Base-by-base conservation (phyloP, 768 basidiomycete genomes). In the Collybia mongolica region DNA sequence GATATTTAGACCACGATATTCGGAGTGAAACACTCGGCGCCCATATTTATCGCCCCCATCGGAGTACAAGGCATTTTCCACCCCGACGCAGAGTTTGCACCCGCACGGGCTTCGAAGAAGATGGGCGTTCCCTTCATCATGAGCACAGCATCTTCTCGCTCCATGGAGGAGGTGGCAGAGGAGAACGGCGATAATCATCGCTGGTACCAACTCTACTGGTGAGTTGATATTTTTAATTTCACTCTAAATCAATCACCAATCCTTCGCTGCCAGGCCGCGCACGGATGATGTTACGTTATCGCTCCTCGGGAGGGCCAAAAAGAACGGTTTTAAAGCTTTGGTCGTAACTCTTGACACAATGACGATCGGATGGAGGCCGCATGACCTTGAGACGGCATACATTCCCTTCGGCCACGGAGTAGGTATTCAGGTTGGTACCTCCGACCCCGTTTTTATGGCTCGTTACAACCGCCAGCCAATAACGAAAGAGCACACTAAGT, bases 131-230 rank as follows among this genome's bases (percentile, higher is more conserved):
- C 89, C 0, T 85, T 78, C 59, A 83, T 87, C 55, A 76, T 94
- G 66, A 90, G 88, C 57, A 86, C 89, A 0, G 89, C 90, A 3
- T 77, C 86, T 1, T 72, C 77, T 23, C 80, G 86, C 20, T 79
- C 83, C 8, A 86, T 93, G 51, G 90, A 93, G 62, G 81, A 82
- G 39, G 84, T 93, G 5, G 92, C 83, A 2, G 61, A 74, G 37
- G 91, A 81, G 22, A 90, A 84, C 55, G 87, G 83, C 5, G 69
- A 79, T 44, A 81, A 84, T 0, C 73, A 79, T 26, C 73, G 90
- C 28, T 92, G 89, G 88, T 92, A 80, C 63, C 90, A 93, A 62
- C 75, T 92, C 1, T 92, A 93, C 63, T 89, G 89, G 87, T 85
- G 44, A 51, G 69, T 57, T 7, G 45, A 18, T 46, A 17, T 22